phyloP scores from a whole-genome alignment of 2,329 filamentous ascomycete genomes.

The Fusarium circinatum region DNA sequence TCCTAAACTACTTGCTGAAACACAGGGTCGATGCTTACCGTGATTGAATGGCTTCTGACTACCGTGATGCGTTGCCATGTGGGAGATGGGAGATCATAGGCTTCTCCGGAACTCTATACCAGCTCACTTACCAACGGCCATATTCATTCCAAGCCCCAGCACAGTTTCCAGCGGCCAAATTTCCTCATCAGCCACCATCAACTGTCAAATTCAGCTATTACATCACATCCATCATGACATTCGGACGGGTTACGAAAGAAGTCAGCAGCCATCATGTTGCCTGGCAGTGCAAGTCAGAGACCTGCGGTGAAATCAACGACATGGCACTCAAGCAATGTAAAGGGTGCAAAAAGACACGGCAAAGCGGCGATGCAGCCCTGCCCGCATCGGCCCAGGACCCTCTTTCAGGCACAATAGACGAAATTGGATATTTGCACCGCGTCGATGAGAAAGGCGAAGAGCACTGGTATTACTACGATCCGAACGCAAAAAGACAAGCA shows the following conservation, averaged over 20 bases:
- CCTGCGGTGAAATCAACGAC: background rate
- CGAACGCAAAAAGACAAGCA: background rate
- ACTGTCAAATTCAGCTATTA: rapidly evolving
- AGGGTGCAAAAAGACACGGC: rapidly evolving
- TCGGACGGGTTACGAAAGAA: background rate
- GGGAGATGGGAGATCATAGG: rapidly evolving
- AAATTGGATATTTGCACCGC: background rate
- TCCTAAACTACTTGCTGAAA: background rate
- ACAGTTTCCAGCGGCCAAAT: rapidly evolving
- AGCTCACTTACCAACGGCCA: rapidly evolving
- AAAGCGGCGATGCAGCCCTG: background rate
- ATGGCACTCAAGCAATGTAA: background rate
- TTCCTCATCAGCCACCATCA: rapidly evolving
- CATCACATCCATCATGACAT: background rate
- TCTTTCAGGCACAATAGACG: rapidly evolving
- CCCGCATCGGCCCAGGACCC: rapidly evolving
- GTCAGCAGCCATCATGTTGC: background rate
- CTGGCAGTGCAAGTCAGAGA: background rate
- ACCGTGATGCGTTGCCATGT: background rate
- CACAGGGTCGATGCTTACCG: rapidly evolving
- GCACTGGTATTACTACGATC: rapidly evolving
- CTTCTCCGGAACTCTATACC: background rate
- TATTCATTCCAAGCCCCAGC: no score
- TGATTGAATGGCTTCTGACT: rapidly evolving
- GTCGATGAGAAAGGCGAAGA: background rate